Evolutionary conservation across 495 filamentous ascomycete species (phyloP).

Genomic region (Trichoderma virens): DNA sequence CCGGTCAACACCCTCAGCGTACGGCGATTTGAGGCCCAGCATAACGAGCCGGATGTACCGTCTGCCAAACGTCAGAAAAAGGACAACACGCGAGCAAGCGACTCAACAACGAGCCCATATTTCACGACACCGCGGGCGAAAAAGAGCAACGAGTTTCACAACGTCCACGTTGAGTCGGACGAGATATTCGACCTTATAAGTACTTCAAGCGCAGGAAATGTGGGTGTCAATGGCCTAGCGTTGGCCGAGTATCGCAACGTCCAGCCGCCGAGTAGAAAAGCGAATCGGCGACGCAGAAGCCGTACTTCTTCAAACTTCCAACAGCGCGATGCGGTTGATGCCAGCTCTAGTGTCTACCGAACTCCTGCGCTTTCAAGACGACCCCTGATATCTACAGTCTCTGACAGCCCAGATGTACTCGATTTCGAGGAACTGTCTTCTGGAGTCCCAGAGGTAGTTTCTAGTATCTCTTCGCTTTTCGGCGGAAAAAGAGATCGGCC

Average conservation of each 20-base stretch:
- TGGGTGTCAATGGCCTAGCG: too few species aligned
- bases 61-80: constrained; percentile 5
- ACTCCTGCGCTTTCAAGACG: neutral
- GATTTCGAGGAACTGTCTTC: neutral
- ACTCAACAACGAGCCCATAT: neutral
- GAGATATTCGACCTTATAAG: neutral
- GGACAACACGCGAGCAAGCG: neutral
- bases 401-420: constrained; percentile 5
- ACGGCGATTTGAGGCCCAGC: neutral
- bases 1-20: constrained; percentile 1
- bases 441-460: neutral
- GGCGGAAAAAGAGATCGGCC: neutral
- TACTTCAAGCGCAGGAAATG: neutral
- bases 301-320: neutral
- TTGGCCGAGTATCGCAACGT: neutral
- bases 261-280: neutral
- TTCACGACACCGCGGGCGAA: neutral
- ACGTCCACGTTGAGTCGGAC: neutral
- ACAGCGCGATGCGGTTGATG: neutral
- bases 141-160: neutral
- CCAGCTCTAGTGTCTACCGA: neutral
- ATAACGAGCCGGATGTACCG: neutral
- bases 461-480: neutral
- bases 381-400: neutral
- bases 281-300: neutral